A percentile compares a stretch with the other conserved stretches of the same genome.
Conservation (phyloP, 495 filamentous ascomycete genomes). For the Cetradonia linearis region DNA sequence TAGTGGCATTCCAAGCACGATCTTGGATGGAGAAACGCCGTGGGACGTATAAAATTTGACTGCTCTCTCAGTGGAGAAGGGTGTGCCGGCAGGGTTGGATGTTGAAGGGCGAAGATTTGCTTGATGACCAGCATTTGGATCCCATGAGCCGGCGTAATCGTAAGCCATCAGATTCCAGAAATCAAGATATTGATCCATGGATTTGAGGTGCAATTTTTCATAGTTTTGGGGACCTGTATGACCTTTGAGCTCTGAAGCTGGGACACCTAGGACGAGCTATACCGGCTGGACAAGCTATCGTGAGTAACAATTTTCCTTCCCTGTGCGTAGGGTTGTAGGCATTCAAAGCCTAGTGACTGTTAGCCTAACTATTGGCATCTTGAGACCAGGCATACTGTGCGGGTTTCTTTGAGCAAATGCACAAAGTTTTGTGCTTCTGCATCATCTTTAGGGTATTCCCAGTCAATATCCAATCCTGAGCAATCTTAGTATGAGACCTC, state of each 20-base stretch:
- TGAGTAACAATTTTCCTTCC: slow-evolving; percentile 57
- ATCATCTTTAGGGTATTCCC: slow-evolving; percentile 44
- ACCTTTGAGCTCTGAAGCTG: slow-evolving; percentile 5
- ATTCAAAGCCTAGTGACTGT: slow-evolving; percentile 43
- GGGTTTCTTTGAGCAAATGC: slow-evolving; percentile 54
- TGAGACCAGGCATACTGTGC: slow-evolving; percentile 34
- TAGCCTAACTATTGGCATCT: background rate
- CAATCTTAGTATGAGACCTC: background rate
- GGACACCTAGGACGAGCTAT: background rate
- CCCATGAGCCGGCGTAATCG: slow-evolving; percentile 66
- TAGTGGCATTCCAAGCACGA: slow-evolving; percentile 74
- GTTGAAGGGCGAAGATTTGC: slow-evolving; percentile 56
- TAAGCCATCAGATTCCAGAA: slow-evolving; percentile 76
- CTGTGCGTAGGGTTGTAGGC: slow-evolving; percentile 39
- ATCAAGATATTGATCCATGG: slow-evolving; percentile 70
- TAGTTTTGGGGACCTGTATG: slow-evolving; percentile 54
- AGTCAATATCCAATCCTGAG: slow-evolving; percentile 52
- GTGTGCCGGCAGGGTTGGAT: slow-evolving; percentile 46
- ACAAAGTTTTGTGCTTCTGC: slow-evolving; percentile 60
- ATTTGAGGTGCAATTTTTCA: slow-evolving; percentile 49
- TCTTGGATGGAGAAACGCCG: slow-evolving; percentile 55
- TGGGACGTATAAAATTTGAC: slow-evolving; percentile 50
- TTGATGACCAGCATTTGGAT: slow-evolving; percentile 56
- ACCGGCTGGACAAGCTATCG: slow-evolving; percentile 56
- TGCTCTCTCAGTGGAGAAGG: slow-evolving; percentile 38